Evolutionary conservation across 768 basidiomycete genomes (phyloP).

Genomic region (Daedaleopsis sinensis): DNA sequence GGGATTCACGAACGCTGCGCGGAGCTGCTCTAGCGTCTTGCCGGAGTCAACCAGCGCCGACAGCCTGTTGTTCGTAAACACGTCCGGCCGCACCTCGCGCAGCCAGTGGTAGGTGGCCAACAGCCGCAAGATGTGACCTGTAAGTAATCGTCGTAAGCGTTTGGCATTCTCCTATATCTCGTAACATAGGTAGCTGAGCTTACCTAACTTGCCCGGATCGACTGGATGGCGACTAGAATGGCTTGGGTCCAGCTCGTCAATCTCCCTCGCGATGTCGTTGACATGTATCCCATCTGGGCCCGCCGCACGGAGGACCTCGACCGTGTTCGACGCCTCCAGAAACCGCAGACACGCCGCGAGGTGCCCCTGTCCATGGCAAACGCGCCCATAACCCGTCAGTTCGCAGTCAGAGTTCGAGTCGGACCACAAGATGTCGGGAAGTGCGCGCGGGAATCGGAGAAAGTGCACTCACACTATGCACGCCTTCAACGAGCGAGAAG

Average conservation of each 20-base stretch:
- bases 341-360: conserved; percentile 7
- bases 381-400: no score
- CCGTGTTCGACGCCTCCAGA: conserved; percentile 7
- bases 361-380: conserved; percentile 2
- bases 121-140: conserved; percentile 75
- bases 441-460: no score
- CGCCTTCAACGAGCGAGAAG: conserved; percentile 62
- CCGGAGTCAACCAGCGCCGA: conserved; percentile 70
- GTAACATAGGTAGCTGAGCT: background rate
- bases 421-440: no score
- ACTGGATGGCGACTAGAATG: conserved; percentile 22
- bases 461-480: conserved; percentile 42
- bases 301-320: conserved; percentile 12
- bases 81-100: conserved; percentile 66
- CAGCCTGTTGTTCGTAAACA: conserved; percentile 71
- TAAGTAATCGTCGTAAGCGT: background rate
- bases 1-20: conserved; percentile 40
- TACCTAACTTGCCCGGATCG: conserved; percentile 52
- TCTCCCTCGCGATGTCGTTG: conserved; percentile 1
- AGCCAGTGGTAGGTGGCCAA: conserved; percentile 79
- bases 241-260: conserved; percentile 1
- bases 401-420: no score
- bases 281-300: conserved; percentile 5
- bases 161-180: no score
- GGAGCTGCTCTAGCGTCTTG: conserved; percentile 47